Evolutionary conservation across 2,329 filamentous ascomycete species (phyloP), one percentile per base, ranked within the genome.

Genomic region (Byssothecium circinans): DNA sequence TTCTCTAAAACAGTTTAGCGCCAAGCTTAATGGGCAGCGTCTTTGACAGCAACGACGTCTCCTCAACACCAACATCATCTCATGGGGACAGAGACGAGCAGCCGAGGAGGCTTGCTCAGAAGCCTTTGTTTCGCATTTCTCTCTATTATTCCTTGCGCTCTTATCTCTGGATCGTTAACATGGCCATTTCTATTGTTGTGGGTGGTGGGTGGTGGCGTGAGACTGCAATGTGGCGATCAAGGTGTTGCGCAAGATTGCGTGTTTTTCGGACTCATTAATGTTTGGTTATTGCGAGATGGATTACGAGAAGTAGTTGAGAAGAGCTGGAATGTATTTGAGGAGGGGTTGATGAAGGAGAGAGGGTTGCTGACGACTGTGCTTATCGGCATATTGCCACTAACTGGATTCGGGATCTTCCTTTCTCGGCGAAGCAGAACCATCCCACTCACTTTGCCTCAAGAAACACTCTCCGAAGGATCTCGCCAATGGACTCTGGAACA

Each of bases 171-270:
- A 32, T 41, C 53, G 49, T 42, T 36, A 30, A 30, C 49, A 30
- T 54, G 52, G 54, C 54, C 58, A 19, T 43, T 58, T 34, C 43
- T 64, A 20, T 54, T 55, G 45, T 45, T 58, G 27, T 67, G 62
- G 61, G 51, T 45, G 11, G 29, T 48, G 22, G 53, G 49, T 17
- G 53, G 49, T 54, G 51, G 43, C 29, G 14, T 54, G 32, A 58
- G 64, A 49, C 36, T 36, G 35, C 47, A 37, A n/a, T 48, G 41
- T 43, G 44, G 48, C 14, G 64, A 68, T 50, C 45, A 36, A 8
- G 52, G 58, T 36, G 25, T 65, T n/a, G 4, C 29, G 20, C 52
- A 51, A 12, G 64, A 67, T 45, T 57, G 53, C 39, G 19, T 54
- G 4, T 34, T 60, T 2, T 57, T 64, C 39, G 54, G 45, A 4